Percentiles rank a stretch among this genome's conserved stretches.
Evolutionary conservation across 1,284 basidiomycete genomes (phyloP).

Genomic region (Microbotryum scabiosae): DNA sequence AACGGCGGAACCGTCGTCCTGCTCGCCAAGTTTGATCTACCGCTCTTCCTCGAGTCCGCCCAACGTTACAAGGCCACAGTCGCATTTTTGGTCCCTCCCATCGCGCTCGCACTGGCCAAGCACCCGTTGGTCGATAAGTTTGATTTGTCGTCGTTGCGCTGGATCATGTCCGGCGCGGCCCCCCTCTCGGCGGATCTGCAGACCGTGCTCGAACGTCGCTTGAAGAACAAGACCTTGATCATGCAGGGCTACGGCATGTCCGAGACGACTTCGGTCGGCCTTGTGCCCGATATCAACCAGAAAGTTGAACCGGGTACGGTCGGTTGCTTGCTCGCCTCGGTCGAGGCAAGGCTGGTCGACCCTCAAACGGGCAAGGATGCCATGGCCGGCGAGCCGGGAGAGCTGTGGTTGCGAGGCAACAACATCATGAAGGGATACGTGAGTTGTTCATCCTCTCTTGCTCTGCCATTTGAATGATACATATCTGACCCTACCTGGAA

Average conservation of each 20-base stretch:
- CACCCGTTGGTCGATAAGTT: conserved; percentile 29
- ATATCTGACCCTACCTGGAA: too few species aligned
- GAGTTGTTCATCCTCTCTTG: neutral
- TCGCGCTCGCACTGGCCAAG: conserved; percentile 30
- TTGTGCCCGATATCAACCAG: conserved; percentile 7
- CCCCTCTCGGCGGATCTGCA: conserved; percentile 21
- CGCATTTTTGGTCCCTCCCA: conserved; percentile 27
- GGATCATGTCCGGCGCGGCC: conserved; percentile 26
- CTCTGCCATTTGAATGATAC: too few species aligned
- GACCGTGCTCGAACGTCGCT: neutral
- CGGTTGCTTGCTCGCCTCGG: conserved; percentile 17
- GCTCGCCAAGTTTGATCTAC: conserved; percentile 27
- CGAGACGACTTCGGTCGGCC: conserved; percentile 21
- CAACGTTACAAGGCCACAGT: conserved; percentile 21
- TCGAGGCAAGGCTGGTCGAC: conserved; percentile 26
- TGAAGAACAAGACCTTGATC: conserved; percentile 10
- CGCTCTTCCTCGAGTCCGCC: conserved; percentile 10
- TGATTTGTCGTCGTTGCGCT: conserved; percentile 22
- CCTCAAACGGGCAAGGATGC: conserved; percentile 18
- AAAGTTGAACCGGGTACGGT: conserved; percentile 6
- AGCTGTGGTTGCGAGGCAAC: conserved; percentile 11
- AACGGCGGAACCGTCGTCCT: conserved; percentile 23
- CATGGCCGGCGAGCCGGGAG: conserved; percentile 21
- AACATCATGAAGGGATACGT: conserved; percentile 7
- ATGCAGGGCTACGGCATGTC: conserved; percentile 24